A percentile compares a stretch with the other conserved stretches of the same genome.
Conservation (phyloP, 768 basidiomycete genomes). For the Wakefieldia striispora region DNA sequence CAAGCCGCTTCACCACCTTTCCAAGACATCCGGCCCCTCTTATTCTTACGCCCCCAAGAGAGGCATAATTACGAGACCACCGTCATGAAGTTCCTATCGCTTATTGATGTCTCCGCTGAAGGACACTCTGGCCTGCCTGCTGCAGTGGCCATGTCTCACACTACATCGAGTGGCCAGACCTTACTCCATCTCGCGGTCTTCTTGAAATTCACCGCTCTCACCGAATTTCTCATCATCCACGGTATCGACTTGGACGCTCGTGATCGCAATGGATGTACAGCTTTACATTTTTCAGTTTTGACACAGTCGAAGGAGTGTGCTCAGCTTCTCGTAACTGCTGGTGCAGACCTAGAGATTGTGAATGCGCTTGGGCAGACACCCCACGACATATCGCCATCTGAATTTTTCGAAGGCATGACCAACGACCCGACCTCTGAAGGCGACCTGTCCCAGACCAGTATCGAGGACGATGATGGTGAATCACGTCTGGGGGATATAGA, state of each 20-base stretch:
- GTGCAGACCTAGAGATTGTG: constrained; percentile 78
- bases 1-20: constrained; percentile 47
- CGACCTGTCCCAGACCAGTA: constrained; percentile 22
- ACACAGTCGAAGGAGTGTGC: constrained; percentile 62
- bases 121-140: constrained; percentile 40
- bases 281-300: constrained; percentile 83
- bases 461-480: constrained; percentile 48
- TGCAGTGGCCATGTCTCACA: constrained; percentile 62
- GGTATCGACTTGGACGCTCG: constrained; percentile 78
- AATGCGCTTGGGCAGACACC: constrained; percentile 69
- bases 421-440: constrained; percentile 16
- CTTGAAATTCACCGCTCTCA: constrained; percentile 70
- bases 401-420: constrained; percentile 42
- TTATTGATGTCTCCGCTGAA: constrained; percentile 67
- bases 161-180: constrained; percentile 75
- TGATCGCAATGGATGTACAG: constrained; percentile 88
- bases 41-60: constrained; percentile 54
- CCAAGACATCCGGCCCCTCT: constrained; percentile 54
- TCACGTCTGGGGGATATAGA: constrained; percentile 70
- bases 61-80: constrained; percentile 68
- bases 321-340: constrained; percentile 66
- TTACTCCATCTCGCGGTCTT: constrained; percentile 85
- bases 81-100: constrained; percentile 75
- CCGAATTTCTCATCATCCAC: constrained; percentile 66
- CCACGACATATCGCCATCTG: constrained; percentile 50